phyloP scores from a whole-genome alignment of 495 filamentous ascomycete genomes.

The Usnea hakonensis region DNA sequence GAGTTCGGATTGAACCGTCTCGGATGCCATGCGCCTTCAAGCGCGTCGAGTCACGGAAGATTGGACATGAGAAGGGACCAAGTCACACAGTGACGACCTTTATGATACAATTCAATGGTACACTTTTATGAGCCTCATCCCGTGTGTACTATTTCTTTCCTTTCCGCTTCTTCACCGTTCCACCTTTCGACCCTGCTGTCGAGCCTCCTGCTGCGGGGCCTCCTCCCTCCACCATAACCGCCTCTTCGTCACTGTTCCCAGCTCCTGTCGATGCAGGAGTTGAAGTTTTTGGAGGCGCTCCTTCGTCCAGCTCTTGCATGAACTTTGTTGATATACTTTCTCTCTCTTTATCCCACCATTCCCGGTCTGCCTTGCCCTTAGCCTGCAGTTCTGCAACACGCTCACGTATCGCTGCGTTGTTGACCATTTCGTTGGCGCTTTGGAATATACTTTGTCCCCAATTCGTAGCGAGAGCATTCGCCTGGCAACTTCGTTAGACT shows the following conservation, averaged over 20 bases:
- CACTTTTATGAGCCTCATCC: background rate
- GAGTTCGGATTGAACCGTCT: background rate
- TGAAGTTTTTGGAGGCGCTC: constrained; percentile 22
- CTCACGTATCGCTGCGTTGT: constrained; percentile 55
- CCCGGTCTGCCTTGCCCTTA: constrained; percentile 62
- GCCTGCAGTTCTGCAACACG: constrained; percentile 57
- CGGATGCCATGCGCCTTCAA: background rate
- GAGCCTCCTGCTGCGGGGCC: constrained; percentile 41
- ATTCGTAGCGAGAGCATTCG: constrained; percentile 74
- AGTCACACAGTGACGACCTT: background rate
- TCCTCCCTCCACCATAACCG: constrained; percentile 73
- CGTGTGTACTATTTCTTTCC: background rate
- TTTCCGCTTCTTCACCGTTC: constrained; percentile 55
- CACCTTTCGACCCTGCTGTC: constrained; percentile 34
- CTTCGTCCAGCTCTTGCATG: constrained; percentile 73
- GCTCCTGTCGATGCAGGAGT: constrained; percentile 24
- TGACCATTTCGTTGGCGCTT: constrained; percentile 76
- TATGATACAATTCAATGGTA: background rate
- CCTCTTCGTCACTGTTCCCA: constrained; percentile 69
- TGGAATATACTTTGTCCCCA: constrained; percentile 97
- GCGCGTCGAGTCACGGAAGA: background rate
- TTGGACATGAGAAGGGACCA: background rate
- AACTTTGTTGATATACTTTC: constrained; percentile 65
- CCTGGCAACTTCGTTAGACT: constrained; percentile 37
- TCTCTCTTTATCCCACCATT: constrained; percentile 86